Evolutionary conservation across 2,329 filamentous ascomycete genomes (phyloP).

Genomic region (Colletotrichum simmondsii): DNA sequence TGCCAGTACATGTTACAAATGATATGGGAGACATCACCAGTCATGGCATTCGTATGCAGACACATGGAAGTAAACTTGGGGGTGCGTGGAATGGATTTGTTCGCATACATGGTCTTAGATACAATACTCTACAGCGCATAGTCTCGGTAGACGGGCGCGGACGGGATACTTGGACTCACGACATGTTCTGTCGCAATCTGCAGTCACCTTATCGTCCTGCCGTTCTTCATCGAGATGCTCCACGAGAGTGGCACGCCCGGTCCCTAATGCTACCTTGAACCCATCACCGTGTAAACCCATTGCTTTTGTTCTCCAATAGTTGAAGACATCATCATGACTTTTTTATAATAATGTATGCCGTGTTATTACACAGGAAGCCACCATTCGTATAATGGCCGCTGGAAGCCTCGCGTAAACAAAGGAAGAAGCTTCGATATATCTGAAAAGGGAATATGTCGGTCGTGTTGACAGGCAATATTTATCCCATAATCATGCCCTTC

Average conservation of each 20-base stretch:
- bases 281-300: conserved; percentile 25
- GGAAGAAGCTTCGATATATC: conserved; percentile 30
- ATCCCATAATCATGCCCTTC: conserved; percentile 80
- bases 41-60: not conserved
- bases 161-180: not conserved
- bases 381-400: conserved; percentile 3
- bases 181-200: not conserved
- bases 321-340: conserved; percentile 17
- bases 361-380: conserved; percentile 35
- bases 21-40: no score
- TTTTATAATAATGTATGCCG: conserved; percentile 32
- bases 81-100: conserved; percentile 29
- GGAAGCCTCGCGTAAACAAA: conserved; percentile 32
- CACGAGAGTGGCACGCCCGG: not conserved
- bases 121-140: conserved; percentile 9
- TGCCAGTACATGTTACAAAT: no score
- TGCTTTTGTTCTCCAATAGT: conserved; percentile 28
- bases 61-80: no score
- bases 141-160: not conserved
- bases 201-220: not conserved
- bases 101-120: conserved; percentile 32
- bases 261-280: conserved; percentile 12
- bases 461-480: conserved; percentile 47
- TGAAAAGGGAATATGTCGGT: conserved; percentile 27
- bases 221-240: not conserved